Evolutionary conservation across 768 basidiomycete genomes (phyloP).

Genomic region (Serpula lacrymans): DNA sequence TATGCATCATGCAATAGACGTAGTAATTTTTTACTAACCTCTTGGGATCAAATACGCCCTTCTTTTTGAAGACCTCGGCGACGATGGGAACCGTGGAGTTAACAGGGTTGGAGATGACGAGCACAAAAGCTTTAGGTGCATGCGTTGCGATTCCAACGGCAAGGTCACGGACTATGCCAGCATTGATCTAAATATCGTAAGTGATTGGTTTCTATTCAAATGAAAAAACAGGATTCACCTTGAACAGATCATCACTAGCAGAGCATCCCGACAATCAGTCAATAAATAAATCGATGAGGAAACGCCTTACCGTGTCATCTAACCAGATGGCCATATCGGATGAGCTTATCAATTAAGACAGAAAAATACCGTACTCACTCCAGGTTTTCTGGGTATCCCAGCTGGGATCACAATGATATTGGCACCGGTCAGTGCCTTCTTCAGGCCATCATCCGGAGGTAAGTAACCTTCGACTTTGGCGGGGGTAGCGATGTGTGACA

Average conservation of each 20-base stretch:
- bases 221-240: constrained; percentile 45
- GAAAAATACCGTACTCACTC: constrained; percentile 47
- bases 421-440: constrained; percentile 80
- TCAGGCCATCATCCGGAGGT: constrained; percentile 74
- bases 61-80: constrained; percentile 92
- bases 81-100: constrained; percentile 99
- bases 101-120: constrained; percentile 99
- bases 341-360: constrained; percentile 1
- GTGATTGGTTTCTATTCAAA: neutral
- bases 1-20: constrained; percentile 1
- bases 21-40: constrained; percentile 53
- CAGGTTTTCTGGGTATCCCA: constrained; percentile 94
- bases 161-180: constrained; percentile 91
- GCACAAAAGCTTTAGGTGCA: constrained; percentile 87
- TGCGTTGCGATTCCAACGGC: constrained; percentile 83
- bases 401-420: constrained; percentile 94
- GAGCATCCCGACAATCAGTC: constrained; percentile 2
- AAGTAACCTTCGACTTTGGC: constrained; percentile 83
- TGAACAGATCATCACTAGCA: constrained; percentile 90
- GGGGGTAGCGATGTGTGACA: constrained; percentile 89
- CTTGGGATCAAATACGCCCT: constrained; percentile 88
- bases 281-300: constrained; percentile 9
- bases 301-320: constrained; percentile 49
- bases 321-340: neutral
- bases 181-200: constrained; percentile 73